Percentiles rank a stretch among this genome's conserved stretches.
phyloP scores from a whole-genome alignment of 139 green algal genomes.

The Tetradesmus lagerheimii region DNA sequence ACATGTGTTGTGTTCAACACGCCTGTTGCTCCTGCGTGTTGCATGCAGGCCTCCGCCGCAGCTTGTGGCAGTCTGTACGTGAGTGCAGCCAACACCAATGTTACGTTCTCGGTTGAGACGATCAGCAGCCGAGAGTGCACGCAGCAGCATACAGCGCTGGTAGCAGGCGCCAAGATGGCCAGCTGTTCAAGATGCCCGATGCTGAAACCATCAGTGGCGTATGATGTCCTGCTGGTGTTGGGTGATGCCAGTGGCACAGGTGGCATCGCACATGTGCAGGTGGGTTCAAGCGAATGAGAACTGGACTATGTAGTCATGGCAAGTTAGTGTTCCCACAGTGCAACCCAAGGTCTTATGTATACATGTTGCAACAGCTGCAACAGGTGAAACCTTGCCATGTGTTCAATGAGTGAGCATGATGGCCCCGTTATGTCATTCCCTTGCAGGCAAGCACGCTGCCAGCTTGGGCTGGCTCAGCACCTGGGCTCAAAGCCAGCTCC shows the following conservation, averaged over 20 bases:
- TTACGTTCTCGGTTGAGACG: slow-evolving; percentile 15
- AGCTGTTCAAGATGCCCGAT: slow-evolving; percentile 48
- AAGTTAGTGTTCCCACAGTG: too few relatives aligned
- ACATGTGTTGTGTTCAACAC: too few relatives aligned
- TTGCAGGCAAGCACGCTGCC: slow-evolving; percentile 33
- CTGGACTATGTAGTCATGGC: too few relatives aligned
- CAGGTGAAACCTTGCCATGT: too few relatives aligned
- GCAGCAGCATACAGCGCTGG: not conserved
- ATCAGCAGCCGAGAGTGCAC: not conserved
- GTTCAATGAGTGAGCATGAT: not conserved
- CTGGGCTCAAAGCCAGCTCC: not conserved
- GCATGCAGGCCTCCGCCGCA: slow-evolving; percentile 3
- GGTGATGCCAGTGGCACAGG: not conserved
- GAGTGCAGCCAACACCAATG: not conserved
- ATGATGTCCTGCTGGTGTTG: slow-evolving; percentile 46
- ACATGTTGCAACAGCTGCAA: too few relatives aligned
- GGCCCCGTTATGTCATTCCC: not conserved
- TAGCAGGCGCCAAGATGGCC: not conserved
- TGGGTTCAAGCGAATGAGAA: not conserved
- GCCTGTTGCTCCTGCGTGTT: not conserved
- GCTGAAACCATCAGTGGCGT: slow-evolving; percentile 20
- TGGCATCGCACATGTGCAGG: not conserved
- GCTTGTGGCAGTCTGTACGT: slow-evolving; percentile 44
- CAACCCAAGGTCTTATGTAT: too few relatives aligned
- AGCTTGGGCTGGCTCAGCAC: not conserved